Base-by-base conservation (phyloP, 2,329 filamentous ascomycete species). In the Fusarium brevicatenulatum region DNA sequence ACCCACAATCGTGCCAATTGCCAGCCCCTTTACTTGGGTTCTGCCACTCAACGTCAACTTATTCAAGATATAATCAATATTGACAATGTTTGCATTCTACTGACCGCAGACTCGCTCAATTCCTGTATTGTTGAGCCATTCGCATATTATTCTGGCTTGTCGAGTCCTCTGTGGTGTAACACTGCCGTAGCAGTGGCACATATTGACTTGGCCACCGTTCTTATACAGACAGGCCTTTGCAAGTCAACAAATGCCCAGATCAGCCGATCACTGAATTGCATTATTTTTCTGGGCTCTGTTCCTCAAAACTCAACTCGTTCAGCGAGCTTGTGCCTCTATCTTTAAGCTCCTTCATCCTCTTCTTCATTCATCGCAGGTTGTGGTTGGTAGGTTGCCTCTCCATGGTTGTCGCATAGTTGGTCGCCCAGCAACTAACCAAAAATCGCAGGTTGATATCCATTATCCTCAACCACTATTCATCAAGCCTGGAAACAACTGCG, bases 1-100 rank as follows among this genome's bases (percentile, higher is more conserved):
- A 30, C 47, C 64, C 55, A 61, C 40, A 37, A 46, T 19, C 43
- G 28, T 21, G 18, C 46, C 55, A 32, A 61, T 63, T 53, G 61
- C 73, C 72, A 78, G 71, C 75, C 77, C 77, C 77, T 61, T 54
- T 71, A 78, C 66, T 73, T 28, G 11, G 44, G 9, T 47, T 78
- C 66, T 66, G 25, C 46, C 16, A 34, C 54, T 56, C 37, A 47
- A 43, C 43, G 16, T 57, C n/a, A 59, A 49, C 23, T 55, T 34
- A n/a, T 42, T 34, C 39, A 55, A 36, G 42, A 37, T 16, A 23
- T 19, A 25, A 44, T 64, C 9, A 19, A 50, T 63, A n/a, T 47
- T 39, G 32, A 28, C 43, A 55, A 34, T 60, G 37, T 21, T 59
- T 39, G 9, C 21, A 36, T 37, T 37, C 19, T 18, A 19, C 43